phyloP scores from a whole-genome alignment of 176 grass and related monocot genomes.

The Puya raimondii region DNA sequence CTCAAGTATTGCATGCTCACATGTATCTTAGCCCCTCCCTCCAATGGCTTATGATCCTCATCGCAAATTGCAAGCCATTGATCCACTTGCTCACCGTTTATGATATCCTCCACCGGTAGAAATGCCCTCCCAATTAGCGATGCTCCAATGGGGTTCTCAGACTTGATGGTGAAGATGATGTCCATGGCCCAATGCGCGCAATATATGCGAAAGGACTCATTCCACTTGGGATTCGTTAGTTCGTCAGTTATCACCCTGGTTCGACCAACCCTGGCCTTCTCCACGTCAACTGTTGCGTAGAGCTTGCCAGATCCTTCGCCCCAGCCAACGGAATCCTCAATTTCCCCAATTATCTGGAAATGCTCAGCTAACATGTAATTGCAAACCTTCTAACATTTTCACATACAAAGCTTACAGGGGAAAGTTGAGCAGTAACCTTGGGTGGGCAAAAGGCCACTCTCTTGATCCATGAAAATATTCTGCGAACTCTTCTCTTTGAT shows the following conservation, averaged over 20 bases:
- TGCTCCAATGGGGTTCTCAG: constrained; percentile 42
- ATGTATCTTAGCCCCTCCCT: constrained; percentile 43
- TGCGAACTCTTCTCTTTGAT: constrained; percentile 24
- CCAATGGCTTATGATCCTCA: constrained; percentile 26
- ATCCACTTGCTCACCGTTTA: constrained; percentile 15
- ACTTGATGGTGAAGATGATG: constrained; percentile 82
- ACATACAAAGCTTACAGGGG: not conserved
- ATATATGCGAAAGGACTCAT: constrained; percentile 74
- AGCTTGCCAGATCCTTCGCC: constrained; percentile 25
- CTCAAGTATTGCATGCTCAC: constrained; percentile 41
- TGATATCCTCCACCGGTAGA: constrained; percentile 25
- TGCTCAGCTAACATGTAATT: not conserved
- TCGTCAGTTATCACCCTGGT: constrained; percentile 30
- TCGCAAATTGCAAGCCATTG: constrained; percentile 49
- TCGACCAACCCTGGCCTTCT: constrained; percentile 67
- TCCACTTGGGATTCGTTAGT: constrained; percentile 24
- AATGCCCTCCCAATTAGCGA: constrained; percentile 70
- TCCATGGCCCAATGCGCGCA: constrained; percentile 62
- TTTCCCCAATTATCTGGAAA: not conserved
- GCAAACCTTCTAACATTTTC: not conserved
- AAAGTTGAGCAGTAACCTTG: constrained; percentile 29
- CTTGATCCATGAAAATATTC: constrained; percentile 56
- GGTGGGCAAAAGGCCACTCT: constrained; percentile 45
- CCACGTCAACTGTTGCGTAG: constrained; percentile 83
- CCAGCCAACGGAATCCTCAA: constrained; percentile 19